phyloP scores from a whole-genome alignment of 2,329 filamentous ascomycete species.

The Chrysoporthe puriensis region DNA sequence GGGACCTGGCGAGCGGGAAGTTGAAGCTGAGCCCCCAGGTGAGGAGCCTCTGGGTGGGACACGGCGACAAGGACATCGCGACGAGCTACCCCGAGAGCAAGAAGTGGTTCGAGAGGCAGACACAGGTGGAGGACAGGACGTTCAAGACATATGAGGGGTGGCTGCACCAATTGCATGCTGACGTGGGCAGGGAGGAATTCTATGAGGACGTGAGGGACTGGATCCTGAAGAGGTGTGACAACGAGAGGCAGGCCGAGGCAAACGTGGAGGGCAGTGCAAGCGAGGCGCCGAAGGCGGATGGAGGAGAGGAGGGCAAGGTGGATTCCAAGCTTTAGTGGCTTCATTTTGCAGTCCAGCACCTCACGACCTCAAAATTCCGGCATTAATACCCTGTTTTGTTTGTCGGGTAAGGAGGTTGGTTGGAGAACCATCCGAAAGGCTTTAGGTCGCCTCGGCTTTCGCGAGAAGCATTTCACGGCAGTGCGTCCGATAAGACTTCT shows the following conservation, averaged over 20 bases:
- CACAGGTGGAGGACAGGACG: conserved; percentile 66
- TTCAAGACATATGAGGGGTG: conserved; percentile 77
- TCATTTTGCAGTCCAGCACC: not conserved
- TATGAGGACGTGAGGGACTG: conserved; percentile 66
- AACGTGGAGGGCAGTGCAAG: not conserved
- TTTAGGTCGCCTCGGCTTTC: not conserved
- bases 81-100: conserved; percentile 68
- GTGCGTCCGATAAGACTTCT: not conserved
- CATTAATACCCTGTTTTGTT: not conserved
- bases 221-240: conserved; percentile 57
- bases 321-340: conserved; percentile 41
- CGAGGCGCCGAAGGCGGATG: conserved; percentile 14
- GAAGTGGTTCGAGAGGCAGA: conserved; percentile 62
- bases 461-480: not conserved
- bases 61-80: conserved; percentile 75
- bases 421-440: not conserved
- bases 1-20: conserved; percentile 60
- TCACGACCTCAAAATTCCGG: not conserved
- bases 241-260: conserved; percentile 28
- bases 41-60: conserved; percentile 69
- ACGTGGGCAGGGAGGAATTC: conserved; percentile 58
- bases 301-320: conserved; percentile 15
- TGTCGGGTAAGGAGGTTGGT: not conserved
- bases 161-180: conserved; percentile 75
- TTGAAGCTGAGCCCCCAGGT: conserved; percentile 57